phyloP scores from a whole-genome alignment of 1,139 yeast genomes.

The Yamadazyma sp. region DNA sequence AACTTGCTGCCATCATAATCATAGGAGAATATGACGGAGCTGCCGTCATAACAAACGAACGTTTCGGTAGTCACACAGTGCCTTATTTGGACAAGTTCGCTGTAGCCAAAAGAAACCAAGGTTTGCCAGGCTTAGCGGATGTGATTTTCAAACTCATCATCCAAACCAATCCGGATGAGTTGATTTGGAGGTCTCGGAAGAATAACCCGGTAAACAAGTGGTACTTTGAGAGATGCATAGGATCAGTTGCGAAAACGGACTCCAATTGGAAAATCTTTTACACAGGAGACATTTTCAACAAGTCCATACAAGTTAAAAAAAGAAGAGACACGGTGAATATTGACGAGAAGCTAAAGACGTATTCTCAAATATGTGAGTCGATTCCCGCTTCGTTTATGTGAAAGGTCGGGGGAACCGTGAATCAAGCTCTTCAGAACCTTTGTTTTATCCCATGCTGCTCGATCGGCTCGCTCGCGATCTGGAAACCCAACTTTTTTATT shows the following conservation, averaged over 20 bases:
- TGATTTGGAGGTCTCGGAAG: conserved; percentile 86
- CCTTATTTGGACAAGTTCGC: conserved; percentile 94
- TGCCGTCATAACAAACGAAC: conserved; percentile 85
- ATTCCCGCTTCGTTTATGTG: conserved; percentile 33
- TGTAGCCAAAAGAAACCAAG: conserved; percentile 78
- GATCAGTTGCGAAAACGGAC: conserved; percentile 55
- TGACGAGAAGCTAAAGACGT: conserved; percentile 26
- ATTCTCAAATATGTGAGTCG: conserved; percentile 32
- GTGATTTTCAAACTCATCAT: conserved; percentile 81
- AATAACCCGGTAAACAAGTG: conserved; percentile 92
- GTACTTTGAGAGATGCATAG: conserved; percentile 91
- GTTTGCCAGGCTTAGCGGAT: conserved; percentile 92
- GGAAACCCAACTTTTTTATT: background rate
- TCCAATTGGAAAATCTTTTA: conserved; percentile 71
- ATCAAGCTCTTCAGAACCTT: background rate
- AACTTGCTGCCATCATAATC: conserved; percentile 73
- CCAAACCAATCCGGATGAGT: conserved; percentile 66
- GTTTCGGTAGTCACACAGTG: conserved; percentile 22
- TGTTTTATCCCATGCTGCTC: background rate
- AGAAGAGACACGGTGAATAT: conserved; percentile 28
- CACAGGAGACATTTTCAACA: conserved; percentile 53
- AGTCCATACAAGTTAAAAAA: conserved; percentile 28
- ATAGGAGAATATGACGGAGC: conserved; percentile 97
- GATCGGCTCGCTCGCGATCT: conserved; percentile 1
- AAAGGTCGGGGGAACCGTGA: background rate